Conservation (phyloP, 352 stramenopile genomes). For the Phytophthora pisi region DNA sequence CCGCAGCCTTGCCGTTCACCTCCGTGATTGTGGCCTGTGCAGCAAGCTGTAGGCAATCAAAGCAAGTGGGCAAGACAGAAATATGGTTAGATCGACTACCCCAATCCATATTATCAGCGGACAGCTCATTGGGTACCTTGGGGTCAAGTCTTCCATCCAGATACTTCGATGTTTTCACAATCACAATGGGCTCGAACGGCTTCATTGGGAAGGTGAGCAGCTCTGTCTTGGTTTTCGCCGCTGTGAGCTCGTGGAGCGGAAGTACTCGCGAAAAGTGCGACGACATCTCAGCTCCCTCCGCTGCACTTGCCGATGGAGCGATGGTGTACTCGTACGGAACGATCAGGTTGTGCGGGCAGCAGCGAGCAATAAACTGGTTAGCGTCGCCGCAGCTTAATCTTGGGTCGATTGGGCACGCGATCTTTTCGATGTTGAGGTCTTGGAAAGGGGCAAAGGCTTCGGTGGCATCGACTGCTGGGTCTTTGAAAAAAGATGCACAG, state of each 20-base stretch:
- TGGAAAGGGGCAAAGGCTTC: conserved; percentile 65
- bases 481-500: conserved; percentile 22
- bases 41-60: conserved; percentile 46
- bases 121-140: conserved; percentile 39
- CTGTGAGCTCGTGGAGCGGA: conserved; percentile 72
- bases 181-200: conserved; percentile 65
- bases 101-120: not conserved
- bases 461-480: conserved; percentile 60
- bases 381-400: conserved; percentile 83
- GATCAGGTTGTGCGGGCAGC: conserved; percentile 70
- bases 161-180: conserved; percentile 84
- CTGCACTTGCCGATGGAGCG: conserved; percentile 15
- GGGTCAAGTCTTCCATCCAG: conserved; percentile 82
- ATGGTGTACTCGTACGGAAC: conserved; percentile 68
- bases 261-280: conserved; percentile 80
- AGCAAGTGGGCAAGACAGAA: not conserved
- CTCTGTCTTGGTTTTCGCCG: conserved; percentile 72
- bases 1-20: conserved; percentile 71
- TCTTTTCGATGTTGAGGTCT: conserved; percentile 73
- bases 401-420: conserved; percentile 77
- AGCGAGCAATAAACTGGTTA: conserved; percentile 87
- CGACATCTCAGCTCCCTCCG: conserved; percentile 34
- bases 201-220: conserved; percentile 75
- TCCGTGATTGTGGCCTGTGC: conserved; percentile 65
- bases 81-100: not conserved